These are phyloP conservation scores for Cetraspora pellucida DNA, from an alignment of 192 early-diverging fungal genomes.

Conservation along the genomic window DNA sequence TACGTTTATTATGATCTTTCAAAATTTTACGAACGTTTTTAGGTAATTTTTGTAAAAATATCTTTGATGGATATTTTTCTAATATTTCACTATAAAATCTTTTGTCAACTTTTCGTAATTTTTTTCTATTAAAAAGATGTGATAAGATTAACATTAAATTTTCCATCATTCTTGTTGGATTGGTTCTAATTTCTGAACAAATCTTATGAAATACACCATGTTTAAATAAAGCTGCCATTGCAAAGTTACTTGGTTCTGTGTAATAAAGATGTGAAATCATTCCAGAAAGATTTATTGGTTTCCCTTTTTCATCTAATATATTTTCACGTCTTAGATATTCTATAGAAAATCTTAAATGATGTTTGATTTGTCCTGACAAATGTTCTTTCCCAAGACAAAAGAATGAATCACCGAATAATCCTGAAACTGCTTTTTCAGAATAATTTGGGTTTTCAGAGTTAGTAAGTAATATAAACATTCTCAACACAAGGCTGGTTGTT, in stretches of 20 bases:
- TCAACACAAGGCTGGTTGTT: conserved; percentile 46
- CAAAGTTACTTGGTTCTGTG: conserved; percentile 42
- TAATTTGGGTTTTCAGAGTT: background rate
- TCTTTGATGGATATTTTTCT: conserved; percentile 19
- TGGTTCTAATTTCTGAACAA: background rate
- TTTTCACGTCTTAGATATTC: conserved; percentile 43
- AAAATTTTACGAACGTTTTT: background rate
- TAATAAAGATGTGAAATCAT: conserved; percentile 42
- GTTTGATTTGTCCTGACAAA: conserved; percentile 41
- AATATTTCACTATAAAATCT: too few species aligned
- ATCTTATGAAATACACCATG: conserved; percentile 44
- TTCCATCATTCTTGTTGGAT: conserved; percentile 1
- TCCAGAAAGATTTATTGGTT: conserved; percentile 36
- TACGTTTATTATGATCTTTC: conserved; percentile 15
- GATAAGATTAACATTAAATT: conserved; percentile 9
- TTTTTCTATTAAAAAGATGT: conserved; percentile 22
- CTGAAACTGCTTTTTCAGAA: conserved; percentile 18
- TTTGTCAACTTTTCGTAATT: background rate
- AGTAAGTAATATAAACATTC: conserved; percentile 37
- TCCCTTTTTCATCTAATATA: conserved; percentile 33
- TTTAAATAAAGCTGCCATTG: conserved; percentile 43
- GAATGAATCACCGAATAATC: conserved; percentile 36
- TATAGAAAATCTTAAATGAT: conserved; percentile 49
- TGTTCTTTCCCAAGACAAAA: conserved; percentile 38
- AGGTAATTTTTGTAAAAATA: conserved; percentile 9